Evolutionary conservation across 139 green algal genomes (phyloP).

Genomic region (Ostreobium quekettii): DNA sequence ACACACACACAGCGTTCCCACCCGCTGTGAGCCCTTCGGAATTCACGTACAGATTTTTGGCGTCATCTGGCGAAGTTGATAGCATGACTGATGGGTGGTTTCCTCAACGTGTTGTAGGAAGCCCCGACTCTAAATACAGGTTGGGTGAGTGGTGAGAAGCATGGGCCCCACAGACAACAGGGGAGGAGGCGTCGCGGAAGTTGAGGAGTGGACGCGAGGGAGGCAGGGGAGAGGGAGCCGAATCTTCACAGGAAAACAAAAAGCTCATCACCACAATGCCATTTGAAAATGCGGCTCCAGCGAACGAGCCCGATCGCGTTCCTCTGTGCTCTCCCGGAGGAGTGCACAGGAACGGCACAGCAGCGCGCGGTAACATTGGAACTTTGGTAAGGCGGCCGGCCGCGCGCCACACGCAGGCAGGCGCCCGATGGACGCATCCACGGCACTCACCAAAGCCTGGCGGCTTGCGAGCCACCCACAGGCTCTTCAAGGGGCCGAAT

Average conservation of each 20-base stretch:
- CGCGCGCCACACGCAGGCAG: neutral
- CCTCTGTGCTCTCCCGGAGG: too few relatives aligned
- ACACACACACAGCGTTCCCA: too few relatives aligned
- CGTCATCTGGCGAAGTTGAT: neutral
- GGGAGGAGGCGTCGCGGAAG: neutral
- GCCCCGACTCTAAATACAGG: neutral
- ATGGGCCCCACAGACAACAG: neutral
- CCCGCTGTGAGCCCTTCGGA: too few relatives aligned
- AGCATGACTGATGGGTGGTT: neutral
- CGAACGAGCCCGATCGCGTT: too few relatives aligned
- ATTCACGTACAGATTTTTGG: neutral
- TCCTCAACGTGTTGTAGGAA: neutral
- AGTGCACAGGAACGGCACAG: neutral
- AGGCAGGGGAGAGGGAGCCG: neutral
- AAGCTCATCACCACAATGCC: neutral
- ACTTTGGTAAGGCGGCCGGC: neutral
- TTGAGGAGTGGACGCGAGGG: neutral
- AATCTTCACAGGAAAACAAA: conserved; percentile 5
- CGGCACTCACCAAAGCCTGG: neutral
- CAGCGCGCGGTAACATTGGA: neutral
- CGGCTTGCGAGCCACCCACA: neutral
- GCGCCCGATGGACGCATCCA: neutral
- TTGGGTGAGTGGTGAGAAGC: neutral
- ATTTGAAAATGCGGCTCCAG: too few relatives aligned
- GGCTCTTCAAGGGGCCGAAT: neutral